Percentiles rank a stretch among this genome's conserved stretches.
These are phyloP conservation scores for Cutaneotrichosporon sp. DNA, from an alignment of 1,284 basidiomycete species.

Conservation along the genomic window DNA sequence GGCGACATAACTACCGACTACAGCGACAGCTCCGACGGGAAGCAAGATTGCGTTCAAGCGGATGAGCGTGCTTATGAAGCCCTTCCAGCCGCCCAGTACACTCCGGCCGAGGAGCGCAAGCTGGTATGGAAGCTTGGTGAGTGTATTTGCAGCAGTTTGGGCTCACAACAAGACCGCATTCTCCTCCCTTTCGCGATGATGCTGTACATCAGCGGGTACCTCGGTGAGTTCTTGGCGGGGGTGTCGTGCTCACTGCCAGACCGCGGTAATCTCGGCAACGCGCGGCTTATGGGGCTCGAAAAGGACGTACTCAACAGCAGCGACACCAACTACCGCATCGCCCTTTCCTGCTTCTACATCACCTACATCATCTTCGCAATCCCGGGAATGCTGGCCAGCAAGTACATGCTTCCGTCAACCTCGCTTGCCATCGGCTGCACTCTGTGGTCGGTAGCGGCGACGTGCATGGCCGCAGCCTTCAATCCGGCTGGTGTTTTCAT, in stretches of 20 bases:
- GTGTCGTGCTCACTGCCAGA: constrained; percentile 44
- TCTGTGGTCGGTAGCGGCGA: constrained; percentile 54
- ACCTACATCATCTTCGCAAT: constrained; percentile 52
- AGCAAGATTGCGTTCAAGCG: neutral
- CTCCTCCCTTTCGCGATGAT: constrained; percentile 31
- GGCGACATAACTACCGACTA: too few relatives aligned
- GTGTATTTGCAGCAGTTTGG: constrained; percentile 9
- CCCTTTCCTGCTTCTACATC: constrained; percentile 52
- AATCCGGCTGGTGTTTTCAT: constrained; percentile 50
- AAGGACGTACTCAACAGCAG: constrained; percentile 38
- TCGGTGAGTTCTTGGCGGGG: constrained; percentile 29
- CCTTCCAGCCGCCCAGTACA: neutral
- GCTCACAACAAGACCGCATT: neutral
- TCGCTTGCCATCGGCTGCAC: constrained; percentile 52
- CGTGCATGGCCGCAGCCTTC: constrained; percentile 48
- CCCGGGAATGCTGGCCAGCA: constrained; percentile 45
- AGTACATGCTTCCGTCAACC: constrained; percentile 47
- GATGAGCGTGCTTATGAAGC: neutral
- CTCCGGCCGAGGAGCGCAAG: constrained; percentile 3
- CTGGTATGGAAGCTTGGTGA: constrained; percentile 24
- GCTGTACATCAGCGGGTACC: constrained; percentile 44
- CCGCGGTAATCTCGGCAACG: constrained; percentile 35
- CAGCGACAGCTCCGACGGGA: neutral
- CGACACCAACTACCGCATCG: constrained; percentile 53
- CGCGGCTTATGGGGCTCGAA: constrained; percentile 48